phyloP scores from a whole-genome alignment of 1,139 yeast species.

The Taphrina confusa region DNA sequence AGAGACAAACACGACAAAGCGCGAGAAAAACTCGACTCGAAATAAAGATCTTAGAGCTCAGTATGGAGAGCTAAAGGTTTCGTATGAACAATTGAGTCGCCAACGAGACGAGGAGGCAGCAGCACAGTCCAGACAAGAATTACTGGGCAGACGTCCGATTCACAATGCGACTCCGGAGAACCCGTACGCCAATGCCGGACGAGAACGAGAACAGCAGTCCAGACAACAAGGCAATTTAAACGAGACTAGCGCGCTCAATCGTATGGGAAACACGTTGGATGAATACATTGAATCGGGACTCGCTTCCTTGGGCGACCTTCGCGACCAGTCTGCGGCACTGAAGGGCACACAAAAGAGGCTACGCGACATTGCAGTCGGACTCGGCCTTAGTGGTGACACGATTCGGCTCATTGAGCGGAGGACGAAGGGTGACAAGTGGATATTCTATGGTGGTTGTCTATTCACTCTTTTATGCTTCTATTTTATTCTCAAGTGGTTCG shows the following conservation, averaged over 20 bases:
- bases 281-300: slow-evolving; percentile 88
- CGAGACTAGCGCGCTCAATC: slow-evolving; percentile 55
- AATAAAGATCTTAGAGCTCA: slow-evolving; percentile 15
- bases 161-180: slow-evolving; percentile 32
- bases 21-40: slow-evolving; percentile 2
- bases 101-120: slow-evolving; percentile 22
- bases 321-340: slow-evolving; percentile 77
- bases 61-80: slow-evolving; percentile 5
- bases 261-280: slow-evolving; percentile 81
- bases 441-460: slow-evolving; percentile 75
- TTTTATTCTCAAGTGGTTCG: slow-evolving; percentile 65
- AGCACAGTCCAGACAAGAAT: slow-evolving; percentile 13
- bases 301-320: slow-evolving; percentile 78
- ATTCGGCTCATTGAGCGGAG: slow-evolving; percentile 77
- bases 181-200: slow-evolving; percentile 23
- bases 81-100: slow-evolving; percentile 11
- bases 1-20: slow-evolving; percentile 24
- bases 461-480: slow-evolving; percentile 68
- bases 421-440: slow-evolving; percentile 84
- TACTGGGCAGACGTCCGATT: slow-evolving; percentile 30
- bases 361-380: slow-evolving; percentile 68
- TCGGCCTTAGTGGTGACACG: slow-evolving; percentile 86
- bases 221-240: slow-evolving; percentile 39
- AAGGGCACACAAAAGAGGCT: slow-evolving; percentile 64
- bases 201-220: slow-evolving; percentile 16